phyloP scores from a whole-genome alignment of 2,329 filamentous ascomycete species.

The Didymella glomerata region DNA sequence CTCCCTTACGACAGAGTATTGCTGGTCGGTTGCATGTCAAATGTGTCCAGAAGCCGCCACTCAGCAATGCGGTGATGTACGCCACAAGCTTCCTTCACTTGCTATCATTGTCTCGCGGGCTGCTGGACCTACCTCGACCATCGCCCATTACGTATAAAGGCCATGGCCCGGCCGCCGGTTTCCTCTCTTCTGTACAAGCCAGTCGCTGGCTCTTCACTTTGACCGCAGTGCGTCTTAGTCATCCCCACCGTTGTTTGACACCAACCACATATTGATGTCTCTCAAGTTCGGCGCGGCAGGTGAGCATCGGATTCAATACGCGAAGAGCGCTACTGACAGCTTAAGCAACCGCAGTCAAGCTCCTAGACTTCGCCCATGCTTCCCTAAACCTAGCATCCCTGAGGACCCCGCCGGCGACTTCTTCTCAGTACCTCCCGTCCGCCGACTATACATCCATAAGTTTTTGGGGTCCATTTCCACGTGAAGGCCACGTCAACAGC shows the following conservation, averaged over 20 bases:
- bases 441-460: background rate
- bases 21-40: background rate
- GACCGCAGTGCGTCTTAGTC: background rate
- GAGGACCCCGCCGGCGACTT: background rate
- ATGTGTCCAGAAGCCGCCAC: background rate
- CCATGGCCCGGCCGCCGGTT: background rate
- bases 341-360: background rate
- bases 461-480: background rate
- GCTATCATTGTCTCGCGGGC: background rate
- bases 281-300: background rate
- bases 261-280: background rate
- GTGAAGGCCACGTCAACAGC: conserved; percentile 6
- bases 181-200: too few relatives aligned
- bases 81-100: background rate
- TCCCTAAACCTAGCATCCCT: background rate
- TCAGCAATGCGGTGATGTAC: background rate
- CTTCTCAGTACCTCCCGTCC: too few relatives aligned
- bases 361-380: background rate
- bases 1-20: too few relatives aligned
- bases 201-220: background rate
- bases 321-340: too few relatives aligned
- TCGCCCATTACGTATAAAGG: background rate
- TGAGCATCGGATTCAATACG: background rate
- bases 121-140: background rate
- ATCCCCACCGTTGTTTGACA: too few relatives aligned